phyloP scores from a whole-genome alignment of 257 asterid species.

The Nicotiana tabacum region DNA sequence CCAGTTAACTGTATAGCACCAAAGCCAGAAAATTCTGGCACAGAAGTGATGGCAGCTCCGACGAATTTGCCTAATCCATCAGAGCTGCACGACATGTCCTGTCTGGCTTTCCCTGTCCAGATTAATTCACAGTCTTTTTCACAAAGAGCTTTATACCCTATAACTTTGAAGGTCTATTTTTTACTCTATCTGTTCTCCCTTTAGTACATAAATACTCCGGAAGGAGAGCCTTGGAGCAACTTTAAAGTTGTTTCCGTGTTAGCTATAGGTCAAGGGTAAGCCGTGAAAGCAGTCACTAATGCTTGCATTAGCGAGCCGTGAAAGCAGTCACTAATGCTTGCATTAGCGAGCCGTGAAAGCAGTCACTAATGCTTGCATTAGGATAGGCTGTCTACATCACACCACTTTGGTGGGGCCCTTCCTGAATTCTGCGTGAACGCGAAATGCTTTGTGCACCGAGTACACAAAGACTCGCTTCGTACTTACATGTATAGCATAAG shows the following conservation, averaged over 20 bases:
- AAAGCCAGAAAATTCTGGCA: slow-evolving; percentile 42
- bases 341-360: no score
- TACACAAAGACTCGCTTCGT: slow-evolving; percentile 4
- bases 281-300: no score
- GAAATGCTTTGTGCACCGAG: neutral
- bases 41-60: slow-evolving; percentile 28
- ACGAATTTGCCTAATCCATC: slow-evolving; percentile 18
- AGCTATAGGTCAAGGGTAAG: no score
- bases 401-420: no score
- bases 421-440: rapidly evolving
- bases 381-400: no score
- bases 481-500: neutral
- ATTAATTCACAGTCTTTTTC: slow-evolving; percentile 46
- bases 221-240: no score
- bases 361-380: no score
- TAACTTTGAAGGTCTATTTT: slow-evolving; percentile 59
- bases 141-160: slow-evolving; percentile 44
- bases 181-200: neutral
- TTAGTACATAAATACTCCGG: neutral
- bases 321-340: no score
- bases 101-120: slow-evolving; percentile 34
- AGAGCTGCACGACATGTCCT: slow-evolving; percentile 26
- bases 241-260: no score
- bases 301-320: no score
- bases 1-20: slow-evolving; percentile 47